Evolutionary conservation across 176 grass and related monocot species (phyloP).

Genomic region (Triticum turgidum): DNA sequence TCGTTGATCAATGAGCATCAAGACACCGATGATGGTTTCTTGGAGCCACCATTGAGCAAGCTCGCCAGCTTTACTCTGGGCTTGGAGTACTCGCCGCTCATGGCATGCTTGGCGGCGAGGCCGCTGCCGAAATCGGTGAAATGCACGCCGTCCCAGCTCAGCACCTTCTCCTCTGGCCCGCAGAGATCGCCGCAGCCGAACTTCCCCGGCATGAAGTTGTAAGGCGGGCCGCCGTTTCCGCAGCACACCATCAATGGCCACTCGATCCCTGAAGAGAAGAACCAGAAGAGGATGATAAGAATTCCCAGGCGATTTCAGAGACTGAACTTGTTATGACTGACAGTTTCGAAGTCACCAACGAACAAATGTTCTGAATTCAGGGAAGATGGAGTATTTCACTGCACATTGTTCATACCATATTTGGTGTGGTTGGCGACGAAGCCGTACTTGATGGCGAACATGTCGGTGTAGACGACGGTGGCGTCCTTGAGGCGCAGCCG

Average conservation of each 20-base stretch:
- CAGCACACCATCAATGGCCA: constrained; percentile 82
- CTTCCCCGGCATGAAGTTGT: constrained; percentile 46
- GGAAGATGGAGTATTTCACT: no score
- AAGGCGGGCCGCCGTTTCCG: constrained; percentile 65
- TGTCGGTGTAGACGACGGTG: constrained; percentile 78
- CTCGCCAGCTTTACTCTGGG: constrained; percentile 48
- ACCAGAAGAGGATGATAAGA: neutral
- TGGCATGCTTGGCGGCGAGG: constrained; percentile 29
- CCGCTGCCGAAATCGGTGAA: constrained; percentile 52
- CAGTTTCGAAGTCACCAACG: no score
- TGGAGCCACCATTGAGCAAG: constrained; percentile 50
- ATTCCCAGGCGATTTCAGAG: neutral
- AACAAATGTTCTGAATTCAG: no score
- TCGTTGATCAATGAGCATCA: constrained; percentile 13
- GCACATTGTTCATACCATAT: constrained; percentile 44
- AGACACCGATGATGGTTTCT: constrained; percentile 34
- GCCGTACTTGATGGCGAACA: constrained; percentile 87
- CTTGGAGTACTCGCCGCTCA: constrained; percentile 55
- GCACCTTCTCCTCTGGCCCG: constrained; percentile 35
- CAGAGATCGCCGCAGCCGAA: constrained; percentile 38
- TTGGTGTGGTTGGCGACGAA: constrained; percentile 71
- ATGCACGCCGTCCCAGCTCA: constrained; percentile 62
- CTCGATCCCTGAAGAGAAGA: constrained; percentile 49
- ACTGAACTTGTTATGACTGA: neutral
- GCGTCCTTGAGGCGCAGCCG: constrained; percentile 46